Conservation (phyloP, 306 rosid genomes). For the Acacia melanoxylon region DNA sequence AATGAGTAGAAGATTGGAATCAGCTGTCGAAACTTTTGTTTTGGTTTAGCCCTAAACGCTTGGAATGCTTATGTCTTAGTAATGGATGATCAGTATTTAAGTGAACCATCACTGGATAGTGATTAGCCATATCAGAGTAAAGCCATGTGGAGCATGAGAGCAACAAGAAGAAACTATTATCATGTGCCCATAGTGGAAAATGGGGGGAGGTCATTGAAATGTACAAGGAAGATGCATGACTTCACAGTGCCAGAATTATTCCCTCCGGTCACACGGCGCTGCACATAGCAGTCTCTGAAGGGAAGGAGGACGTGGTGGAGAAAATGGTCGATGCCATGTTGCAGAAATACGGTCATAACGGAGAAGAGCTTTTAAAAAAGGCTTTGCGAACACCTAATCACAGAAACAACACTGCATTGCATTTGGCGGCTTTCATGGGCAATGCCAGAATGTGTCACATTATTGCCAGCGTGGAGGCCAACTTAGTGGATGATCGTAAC, state of each 20-base stretch:
- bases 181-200: slow-evolving; percentile 25
- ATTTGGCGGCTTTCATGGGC: slow-evolving; percentile 43
- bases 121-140: neutral
- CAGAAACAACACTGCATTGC: slow-evolving; percentile 44
- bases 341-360: neutral
- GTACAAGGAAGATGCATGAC: neutral
- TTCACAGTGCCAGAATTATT: neutral
- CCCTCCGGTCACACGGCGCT: slow-evolving; percentile 43
- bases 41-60: no score
- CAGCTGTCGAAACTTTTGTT: no score
- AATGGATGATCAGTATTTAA: no score
- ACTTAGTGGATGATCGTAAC: neutral
- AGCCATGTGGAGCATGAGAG: neutral
- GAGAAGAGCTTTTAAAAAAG: no score
- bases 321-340: neutral
- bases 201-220: slow-evolving; percentile 34
- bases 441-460: slow-evolving; percentile 23
- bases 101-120: no score
- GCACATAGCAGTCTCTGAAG: slow-evolving; percentile 51
- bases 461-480: neutral
- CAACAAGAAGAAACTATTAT: neutral
- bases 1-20: no score
- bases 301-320: slow-evolving; percentile 25
- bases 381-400: slow-evolving; percentile 14
- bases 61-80: no score